Conservation (phyloP, 352 stramenopile species). For the Peronosclerospora sorghi region DNA sequence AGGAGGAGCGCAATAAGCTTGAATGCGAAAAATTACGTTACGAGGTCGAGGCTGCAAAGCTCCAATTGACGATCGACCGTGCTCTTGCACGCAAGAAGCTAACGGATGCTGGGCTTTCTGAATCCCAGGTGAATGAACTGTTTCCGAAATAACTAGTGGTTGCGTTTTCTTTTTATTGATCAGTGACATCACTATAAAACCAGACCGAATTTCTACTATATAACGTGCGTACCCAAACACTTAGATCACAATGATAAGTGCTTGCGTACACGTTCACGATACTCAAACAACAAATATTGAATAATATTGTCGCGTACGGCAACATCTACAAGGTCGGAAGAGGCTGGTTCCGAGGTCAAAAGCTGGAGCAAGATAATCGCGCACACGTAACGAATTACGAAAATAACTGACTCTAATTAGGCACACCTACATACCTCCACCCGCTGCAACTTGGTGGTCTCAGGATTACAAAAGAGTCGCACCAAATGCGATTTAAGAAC, state of each 20-base stretch:
- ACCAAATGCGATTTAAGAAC: conserved; percentile 41
- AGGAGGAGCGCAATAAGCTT: conserved; percentile 46
- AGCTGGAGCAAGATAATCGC: conserved; percentile 1
- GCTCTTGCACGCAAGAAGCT: conserved; percentile 44
- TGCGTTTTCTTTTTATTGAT: background rate
- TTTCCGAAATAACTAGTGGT: conserved; percentile 9
- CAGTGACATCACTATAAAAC: background rate
- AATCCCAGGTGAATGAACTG: conserved; percentile 26
- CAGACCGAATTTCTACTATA: conserved; percentile 2
- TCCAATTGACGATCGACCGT: conserved; percentile 41
- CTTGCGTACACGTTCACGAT: conserved; percentile 36
- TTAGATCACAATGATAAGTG: conserved; percentile 5
- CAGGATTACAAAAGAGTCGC: conserved; percentile 45
- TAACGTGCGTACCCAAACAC: conserved; percentile 10
- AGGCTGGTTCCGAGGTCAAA: conserved; percentile 7
- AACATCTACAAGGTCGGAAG: conserved; percentile 37
- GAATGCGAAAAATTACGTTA: conserved; percentile 57
- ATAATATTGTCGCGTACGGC: conserved; percentile 51
- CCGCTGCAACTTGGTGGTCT: conserved; percentile 38
- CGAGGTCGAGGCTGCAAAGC: conserved; percentile 38
- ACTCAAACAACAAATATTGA: conserved; percentile 46
- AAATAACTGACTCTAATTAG: background rate
- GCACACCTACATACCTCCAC: conserved; percentile 34
- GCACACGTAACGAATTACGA: conserved; percentile 1
- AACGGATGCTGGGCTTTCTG: conserved; percentile 32